Evolutionary conservation across 2,329 filamentous ascomycete genomes (phyloP), one percentile per base, ranked within the genome.

Genomic region (Colletotrichum kahawae): DNA sequence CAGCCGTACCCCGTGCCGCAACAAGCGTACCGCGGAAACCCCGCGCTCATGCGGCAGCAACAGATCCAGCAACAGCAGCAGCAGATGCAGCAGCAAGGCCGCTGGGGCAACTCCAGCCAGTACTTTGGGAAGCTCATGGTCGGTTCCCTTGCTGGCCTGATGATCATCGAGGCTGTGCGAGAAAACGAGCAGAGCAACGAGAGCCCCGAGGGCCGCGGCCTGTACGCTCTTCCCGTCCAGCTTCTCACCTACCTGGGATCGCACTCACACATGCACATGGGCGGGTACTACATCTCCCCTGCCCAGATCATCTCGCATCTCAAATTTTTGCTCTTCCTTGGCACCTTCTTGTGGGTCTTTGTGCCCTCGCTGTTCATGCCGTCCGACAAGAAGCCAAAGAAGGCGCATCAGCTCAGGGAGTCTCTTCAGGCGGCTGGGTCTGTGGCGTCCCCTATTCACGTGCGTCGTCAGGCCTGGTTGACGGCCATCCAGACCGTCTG

Each of bases 401-500:
- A 84, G 70, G 75, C 83, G 18, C 83, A 84, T 18, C 81, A 87
- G 76, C 75, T 85, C 43, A 60, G 77, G 38, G 79, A 81, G 8
- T 83, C 85, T 2, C 82, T 89, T 7, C 82, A 86, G 77, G 87
- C 89, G 21, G 93, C 92, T 7, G 94, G 94, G 3, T 95, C 94
- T 4, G 87, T 95, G 72, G 92, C 94, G 4, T 96, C 95, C 0
- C 93, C 96, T 0, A 95, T 97, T 71, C 92, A 97, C 78, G 94
- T 98, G 60, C 93, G 95, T 66, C 92, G 94, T 75, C 94, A 95
- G 82, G 96, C 96, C 36, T 98, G 96, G 96, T 92, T 97, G 72
- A 98, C 96, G 4, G 95, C 96, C 9, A 93, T 98, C 74, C 96
- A 98, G 84, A 96, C 94, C 5, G 95, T 98, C 29, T 97, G 95